These are phyloP conservation scores for Lactarius trivialis DNA, from an alignment of 768 basidiomycete genomes.

Conservation along the genomic window DNA sequence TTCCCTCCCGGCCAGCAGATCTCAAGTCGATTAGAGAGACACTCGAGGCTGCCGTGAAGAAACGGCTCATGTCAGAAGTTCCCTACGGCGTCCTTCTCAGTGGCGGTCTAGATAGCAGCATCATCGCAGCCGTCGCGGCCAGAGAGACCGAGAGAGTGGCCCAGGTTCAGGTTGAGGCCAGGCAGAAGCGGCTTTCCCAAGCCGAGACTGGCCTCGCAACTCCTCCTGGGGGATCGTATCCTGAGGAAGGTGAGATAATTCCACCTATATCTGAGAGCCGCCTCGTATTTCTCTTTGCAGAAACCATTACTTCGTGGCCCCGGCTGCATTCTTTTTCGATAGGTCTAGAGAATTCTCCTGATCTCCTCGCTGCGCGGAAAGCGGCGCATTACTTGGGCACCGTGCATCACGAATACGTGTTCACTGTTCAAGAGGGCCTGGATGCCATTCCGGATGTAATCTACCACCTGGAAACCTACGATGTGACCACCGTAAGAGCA, in stretches of 20 bases:
- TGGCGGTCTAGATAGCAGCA: slow-evolving; percentile 90
- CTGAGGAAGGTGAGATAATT: slow-evolving; percentile 43
- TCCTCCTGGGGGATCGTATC: slow-evolving; percentile 34
- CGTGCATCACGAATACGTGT: slow-evolving; percentile 94
- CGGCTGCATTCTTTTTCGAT: slow-evolving; percentile 97
- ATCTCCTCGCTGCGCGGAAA: slow-evolving; percentile 88
- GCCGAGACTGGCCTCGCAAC: slow-evolving; percentile 50
- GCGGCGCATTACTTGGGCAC: slow-evolving; percentile 92
- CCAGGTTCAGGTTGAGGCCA: slow-evolving; percentile 66
- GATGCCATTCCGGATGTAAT: slow-evolving; percentile 98
- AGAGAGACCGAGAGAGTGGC: slow-evolving; percentile 92
- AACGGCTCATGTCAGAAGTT: slow-evolving; percentile 96
- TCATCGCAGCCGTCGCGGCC: slow-evolving; percentile 93
- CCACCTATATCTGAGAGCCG: neutral
- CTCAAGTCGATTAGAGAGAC: slow-evolving; percentile 66
- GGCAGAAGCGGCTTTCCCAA: slow-evolving; percentile 53
- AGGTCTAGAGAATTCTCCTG: slow-evolving; percentile 91
- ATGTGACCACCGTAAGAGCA: slow-evolving; percentile 96
- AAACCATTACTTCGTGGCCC: slow-evolving; percentile 83
- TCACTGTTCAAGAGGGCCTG: slow-evolving; percentile 95
- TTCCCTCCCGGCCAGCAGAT: slow-evolving; percentile 59
- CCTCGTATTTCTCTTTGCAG: slow-evolving; percentile 32
- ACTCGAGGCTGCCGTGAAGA: slow-evolving; percentile 87
- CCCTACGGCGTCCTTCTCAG: slow-evolving; percentile 95
- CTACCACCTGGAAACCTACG: slow-evolving; percentile 96